Evolutionary conservation across 345 rosid genomes (phyloP).

Genomic region (Durio zibethinus): DNA sequence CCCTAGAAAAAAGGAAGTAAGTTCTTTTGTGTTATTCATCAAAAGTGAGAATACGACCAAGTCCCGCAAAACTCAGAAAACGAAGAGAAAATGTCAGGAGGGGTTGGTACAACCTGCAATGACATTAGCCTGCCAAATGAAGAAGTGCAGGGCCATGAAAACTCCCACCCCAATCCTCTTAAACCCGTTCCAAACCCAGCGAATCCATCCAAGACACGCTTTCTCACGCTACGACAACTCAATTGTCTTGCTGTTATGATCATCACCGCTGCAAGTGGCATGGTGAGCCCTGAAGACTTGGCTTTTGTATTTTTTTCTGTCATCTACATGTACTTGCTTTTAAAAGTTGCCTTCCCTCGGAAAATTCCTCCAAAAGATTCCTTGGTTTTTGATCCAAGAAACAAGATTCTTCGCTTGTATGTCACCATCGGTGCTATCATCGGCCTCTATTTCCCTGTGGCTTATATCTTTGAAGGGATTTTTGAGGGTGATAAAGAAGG

Average conservation of each 20-base stretch:
- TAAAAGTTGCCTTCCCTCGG: slow-evolving; percentile 55
- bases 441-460: slow-evolving; percentile 66
- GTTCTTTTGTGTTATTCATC: background rate
- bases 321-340: slow-evolving; percentile 62
- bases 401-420: slow-evolving; percentile 46
- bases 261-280: slow-evolving; percentile 65
- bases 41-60: background rate
- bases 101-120: slow-evolving; percentile 49
- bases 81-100: slow-evolving; percentile 59
- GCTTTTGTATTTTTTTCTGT: slow-evolving; percentile 43
- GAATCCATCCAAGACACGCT: background rate
- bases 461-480: slow-evolving; percentile 72
- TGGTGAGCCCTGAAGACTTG: slow-evolving; percentile 55
- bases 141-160: slow-evolving; percentile 23
- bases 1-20: too few relatives aligned
- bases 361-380: slow-evolving; percentile 30
- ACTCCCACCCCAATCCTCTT: slow-evolving; percentile 10
- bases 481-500: slow-evolving; percentile 66
- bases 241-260: slow-evolving; percentile 54
- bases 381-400: slow-evolving; percentile 21
- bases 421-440: slow-evolving; percentile 44
- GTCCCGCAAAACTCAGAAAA: background rate
- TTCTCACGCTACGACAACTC: slow-evolving; percentile 58
- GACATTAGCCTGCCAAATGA: slow-evolving; percentile 61
- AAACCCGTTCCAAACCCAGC: slow-evolving; percentile 12